These are phyloP conservation scores for Aureobasidium namibiae DNA, from an alignment of 2,329 filamentous ascomycete species.

Conservation along the genomic window DNA sequence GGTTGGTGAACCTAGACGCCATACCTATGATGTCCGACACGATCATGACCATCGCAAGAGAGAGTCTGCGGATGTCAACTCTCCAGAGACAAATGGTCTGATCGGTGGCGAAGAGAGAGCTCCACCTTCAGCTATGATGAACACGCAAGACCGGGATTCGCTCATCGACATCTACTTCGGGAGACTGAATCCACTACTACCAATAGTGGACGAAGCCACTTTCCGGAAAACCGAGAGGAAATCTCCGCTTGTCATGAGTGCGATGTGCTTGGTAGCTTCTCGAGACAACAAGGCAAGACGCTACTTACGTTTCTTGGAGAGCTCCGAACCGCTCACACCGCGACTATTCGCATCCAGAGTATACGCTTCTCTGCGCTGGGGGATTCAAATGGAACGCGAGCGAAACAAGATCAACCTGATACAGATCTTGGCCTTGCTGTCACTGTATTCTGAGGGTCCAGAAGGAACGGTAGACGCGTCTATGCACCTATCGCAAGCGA, in stretches of 20 bases:
- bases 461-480: conserved; percentile 37
- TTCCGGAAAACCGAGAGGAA: conserved; percentile 31
- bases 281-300: conserved; percentile 37
- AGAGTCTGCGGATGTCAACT: conserved; percentile 12
- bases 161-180: conserved; percentile 39
- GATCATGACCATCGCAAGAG: conserved; percentile 22
- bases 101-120: conserved; percentile 21
- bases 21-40: conserved; percentile 15
- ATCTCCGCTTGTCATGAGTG: conserved; percentile 34
- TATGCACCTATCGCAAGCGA: conserved; percentile 39
- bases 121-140: conserved; percentile 24
- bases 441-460: conserved; percentile 39
- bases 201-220: conserved; percentile 36
- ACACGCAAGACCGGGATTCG: conserved; percentile 26
- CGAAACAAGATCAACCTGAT: conserved; percentile 41
- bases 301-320: conserved; percentile 29
- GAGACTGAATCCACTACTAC: conserved; percentile 39
- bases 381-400: conserved; percentile 33
- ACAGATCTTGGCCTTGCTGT: conserved; percentile 38
- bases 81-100: conserved; percentile 18
- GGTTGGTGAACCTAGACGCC: conserved; percentile 19
- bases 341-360: conserved; percentile 38
- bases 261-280: conserved; percentile 41
- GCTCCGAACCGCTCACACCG: conserved; percentile 25
- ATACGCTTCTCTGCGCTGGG: conserved; percentile 34